A percentile compares a stretch with the other conserved stretches of the same genome.
These are phyloP conservation scores for Mycocentrospora acerina DNA, from an alignment of 2,329 filamentous ascomycete species.

Conservation along the genomic window DNA sequence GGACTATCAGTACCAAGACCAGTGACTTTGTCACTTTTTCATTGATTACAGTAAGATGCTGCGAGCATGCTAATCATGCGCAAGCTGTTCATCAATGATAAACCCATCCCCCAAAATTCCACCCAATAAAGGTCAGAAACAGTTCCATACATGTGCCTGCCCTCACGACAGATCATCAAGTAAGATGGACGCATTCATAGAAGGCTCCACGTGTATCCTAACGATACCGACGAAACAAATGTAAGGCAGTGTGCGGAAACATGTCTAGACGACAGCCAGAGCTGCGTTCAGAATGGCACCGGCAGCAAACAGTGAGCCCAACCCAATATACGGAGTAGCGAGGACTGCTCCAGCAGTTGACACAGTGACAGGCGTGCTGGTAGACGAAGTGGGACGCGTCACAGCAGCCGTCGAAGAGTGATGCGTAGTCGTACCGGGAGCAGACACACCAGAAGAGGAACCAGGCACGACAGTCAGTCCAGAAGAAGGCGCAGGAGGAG, in stretches of 20 bases:
- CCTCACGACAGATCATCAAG: no score
- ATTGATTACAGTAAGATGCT: no score
- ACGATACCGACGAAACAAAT: conserved; percentile 4
- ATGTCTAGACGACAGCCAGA: conserved; percentile 14
- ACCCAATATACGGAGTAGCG: conserved; percentile 17
- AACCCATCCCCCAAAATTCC: no score
- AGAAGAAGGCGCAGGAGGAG: conserved; percentile 6
- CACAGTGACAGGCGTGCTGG: conserved; percentile 7
- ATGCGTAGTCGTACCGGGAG: conserved; percentile 5
- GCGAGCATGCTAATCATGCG: no score
- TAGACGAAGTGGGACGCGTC: conserved; percentile 7
- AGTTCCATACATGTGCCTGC: no score
- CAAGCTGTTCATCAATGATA: no score
- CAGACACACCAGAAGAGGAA: conserved; percentile 7
- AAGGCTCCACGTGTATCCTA: conserved; percentile 10
- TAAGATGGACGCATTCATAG: not conserved
- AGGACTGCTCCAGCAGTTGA: conserved; percentile 20
- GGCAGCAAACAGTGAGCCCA: conserved; percentile 24
- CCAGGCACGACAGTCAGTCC: conserved; percentile 1
- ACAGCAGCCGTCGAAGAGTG: conserved; percentile 14
- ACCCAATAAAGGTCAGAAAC: no score
- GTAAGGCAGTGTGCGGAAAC: conserved; percentile 1
- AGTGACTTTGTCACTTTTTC: no score
- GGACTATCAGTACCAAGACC: no score
- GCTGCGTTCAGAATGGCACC: conserved; percentile 19